phyloP scores from a whole-genome alignment of 1,284 basidiomycete species.

The Cutaneotrichosporon mucoides region DNA sequence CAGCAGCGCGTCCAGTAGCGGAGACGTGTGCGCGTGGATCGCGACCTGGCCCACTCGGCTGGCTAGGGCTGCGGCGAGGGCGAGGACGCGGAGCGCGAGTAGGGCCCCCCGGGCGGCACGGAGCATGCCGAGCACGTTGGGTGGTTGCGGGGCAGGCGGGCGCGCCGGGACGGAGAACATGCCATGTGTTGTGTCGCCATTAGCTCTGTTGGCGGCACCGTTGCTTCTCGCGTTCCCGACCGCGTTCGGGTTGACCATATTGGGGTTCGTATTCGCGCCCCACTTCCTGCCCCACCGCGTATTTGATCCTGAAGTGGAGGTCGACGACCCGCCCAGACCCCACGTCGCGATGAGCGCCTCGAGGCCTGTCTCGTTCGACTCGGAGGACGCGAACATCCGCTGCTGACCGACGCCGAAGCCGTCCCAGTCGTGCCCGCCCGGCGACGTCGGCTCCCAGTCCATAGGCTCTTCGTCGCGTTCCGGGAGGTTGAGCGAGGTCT shows the following conservation, averaged over 20 bases:
- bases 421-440: slow-evolving; percentile 31
- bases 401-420: slow-evolving; percentile 36
- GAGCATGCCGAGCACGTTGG: neutral
- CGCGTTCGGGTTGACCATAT: neutral
- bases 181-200: neutral
- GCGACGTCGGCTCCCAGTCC: slow-evolving; percentile 43
- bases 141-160: neutral
- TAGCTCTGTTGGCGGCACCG: neutral
- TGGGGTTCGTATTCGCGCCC: no score
- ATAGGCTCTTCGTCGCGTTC: slow-evolving; percentile 26
- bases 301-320: no score
- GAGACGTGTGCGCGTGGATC: neutral
- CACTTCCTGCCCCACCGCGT: no score
- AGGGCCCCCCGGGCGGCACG: slow-evolving; percentile 6
- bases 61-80: neutral
- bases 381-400: slow-evolving; percentile 32
- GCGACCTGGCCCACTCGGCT: neutral
- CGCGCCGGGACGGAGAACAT: neutral
- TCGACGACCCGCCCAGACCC: slow-evolving; percentile 22
- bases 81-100: slow-evolving; percentile 3
- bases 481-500: slow-evolving; percentile 21
- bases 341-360: slow-evolving; percentile 39
- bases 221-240: neutral
- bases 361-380: slow-evolving; percentile 39
- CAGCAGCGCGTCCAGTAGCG: slow-evolving; percentile 1